Evolutionary conservation across 2,329 filamentous ascomycete genomes (phyloP).

Genomic region (Aspergillus ochraceoroseus): DNA sequence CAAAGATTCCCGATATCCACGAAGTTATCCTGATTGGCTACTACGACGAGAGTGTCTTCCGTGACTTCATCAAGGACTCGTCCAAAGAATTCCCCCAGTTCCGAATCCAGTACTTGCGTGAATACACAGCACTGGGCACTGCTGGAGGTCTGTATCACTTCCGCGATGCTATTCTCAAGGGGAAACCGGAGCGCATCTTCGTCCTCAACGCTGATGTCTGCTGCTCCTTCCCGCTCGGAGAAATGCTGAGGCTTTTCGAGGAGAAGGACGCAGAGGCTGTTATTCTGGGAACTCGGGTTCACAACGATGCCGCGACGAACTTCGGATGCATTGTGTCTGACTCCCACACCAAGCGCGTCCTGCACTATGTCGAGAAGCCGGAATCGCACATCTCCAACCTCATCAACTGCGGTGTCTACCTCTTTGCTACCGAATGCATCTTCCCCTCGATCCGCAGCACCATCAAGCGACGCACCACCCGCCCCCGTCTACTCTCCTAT

Average conservation of each 20-base stretch:
- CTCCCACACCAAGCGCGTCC: constrained; percentile 84
- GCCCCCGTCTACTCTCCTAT: constrained; percentile 88
- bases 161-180: constrained; percentile 96
- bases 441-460: constrained; percentile 92
- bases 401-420: constrained; percentile 98
- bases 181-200: constrained; percentile 88
- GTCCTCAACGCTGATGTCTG: constrained; percentile 97
- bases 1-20: constrained; percentile 84
- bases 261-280: constrained; percentile 96
- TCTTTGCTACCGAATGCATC: constrained; percentile 91
- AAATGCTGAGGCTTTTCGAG: constrained; percentile 92
- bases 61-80: constrained; percentile 94
- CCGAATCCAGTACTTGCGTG: constrained; percentile 88
- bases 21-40: constrained; percentile 98
- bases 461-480: constrained; percentile 91
- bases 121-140: constrained; percentile 94
- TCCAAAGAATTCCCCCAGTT: constrained; percentile 79
- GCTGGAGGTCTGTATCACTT: constrained; percentile 98
- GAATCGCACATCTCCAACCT: constrained; percentile 96
- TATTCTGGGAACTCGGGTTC: constrained; percentile 86
- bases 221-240: constrained; percentile 92
- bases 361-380: constrained; percentile 99
- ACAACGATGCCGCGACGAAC: constrained; percentile 86
- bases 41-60: constrained; percentile 95
- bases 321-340: constrained; percentile 98